Conservation (phyloP, 768 basidiomycete genomes). For the Russula earlei region DNA sequence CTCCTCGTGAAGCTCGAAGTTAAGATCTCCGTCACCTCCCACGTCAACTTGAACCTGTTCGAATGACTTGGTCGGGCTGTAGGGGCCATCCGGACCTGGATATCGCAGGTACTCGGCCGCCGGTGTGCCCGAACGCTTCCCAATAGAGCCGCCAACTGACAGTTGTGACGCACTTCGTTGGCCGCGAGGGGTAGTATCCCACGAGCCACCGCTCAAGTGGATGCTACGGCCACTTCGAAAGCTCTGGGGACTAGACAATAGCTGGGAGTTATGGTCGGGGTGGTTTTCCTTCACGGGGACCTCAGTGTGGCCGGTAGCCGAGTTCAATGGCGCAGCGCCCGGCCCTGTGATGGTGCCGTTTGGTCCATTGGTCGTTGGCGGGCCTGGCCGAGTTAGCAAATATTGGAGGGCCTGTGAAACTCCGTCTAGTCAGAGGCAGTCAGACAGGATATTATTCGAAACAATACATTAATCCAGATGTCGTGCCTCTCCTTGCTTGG, state of each 20-base stretch:
- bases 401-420: slow-evolving; percentile 75
- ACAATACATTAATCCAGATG: slow-evolving; percentile 83
- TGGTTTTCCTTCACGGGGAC: slow-evolving; percentile 29
- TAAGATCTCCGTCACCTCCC: slow-evolving; percentile 53
- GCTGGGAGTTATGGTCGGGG: slow-evolving; percentile 37
- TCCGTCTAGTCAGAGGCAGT: slow-evolving; percentile 7
- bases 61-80: slow-evolving; percentile 59
- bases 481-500: slow-evolving; percentile 93
- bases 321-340: slow-evolving; percentile 24
- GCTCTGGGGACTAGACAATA: slow-evolving; percentile 59
- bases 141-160: slow-evolving; percentile 60
- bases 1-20: slow-evolving; percentile 78
- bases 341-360: neutral
- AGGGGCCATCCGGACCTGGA: slow-evolving; percentile 64
- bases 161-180: slow-evolving; percentile 73
- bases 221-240: slow-evolving; percentile 59
- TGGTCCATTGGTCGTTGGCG: slow-evolving; percentile 21
- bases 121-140: slow-evolving; percentile 84
- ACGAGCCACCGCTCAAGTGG: slow-evolving; percentile 47
- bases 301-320: slow-evolving; percentile 25
- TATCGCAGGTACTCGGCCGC: slow-evolving; percentile 86
- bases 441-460: slow-evolving; percentile 13
- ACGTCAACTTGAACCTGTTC: slow-evolving; percentile 28
- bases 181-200: slow-evolving; percentile 59
- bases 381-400: slow-evolving; percentile 65